Percentiles rank a stretch among this genome's conserved stretches.
Evolutionary conservation across 805 yeast species (phyloP).

Genomic region (Candida maris): DNA sequence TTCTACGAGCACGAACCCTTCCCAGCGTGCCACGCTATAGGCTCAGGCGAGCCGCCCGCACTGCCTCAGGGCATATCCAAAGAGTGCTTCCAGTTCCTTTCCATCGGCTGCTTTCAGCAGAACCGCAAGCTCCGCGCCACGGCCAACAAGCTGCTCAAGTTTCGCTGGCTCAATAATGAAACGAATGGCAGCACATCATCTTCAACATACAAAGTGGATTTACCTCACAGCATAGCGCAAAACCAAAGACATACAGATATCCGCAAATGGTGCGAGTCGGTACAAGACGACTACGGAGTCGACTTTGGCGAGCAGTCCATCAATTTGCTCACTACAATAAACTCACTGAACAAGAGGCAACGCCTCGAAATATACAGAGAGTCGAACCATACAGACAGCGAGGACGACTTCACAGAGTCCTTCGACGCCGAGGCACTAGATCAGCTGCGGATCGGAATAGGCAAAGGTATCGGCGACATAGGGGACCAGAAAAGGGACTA

Average conservation of each 20-base stretch:
- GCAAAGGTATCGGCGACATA: constrained; percentile 1
- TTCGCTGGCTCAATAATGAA: constrained; percentile 52
- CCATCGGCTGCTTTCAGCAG: constrained; percentile 66
- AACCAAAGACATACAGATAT: constrained; percentile 7
- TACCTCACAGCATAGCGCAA: constrained; percentile 2
- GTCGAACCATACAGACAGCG: constrained; percentile 12
- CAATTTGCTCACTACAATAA: constrained; percentile 13
- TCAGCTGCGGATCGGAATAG: constrained; percentile 4
- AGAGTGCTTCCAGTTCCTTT: constrained; percentile 44
- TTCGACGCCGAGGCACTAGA: constrained; percentile 16
- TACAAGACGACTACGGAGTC: constrained; percentile 16
- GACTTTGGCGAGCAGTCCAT: constrained; percentile 19
- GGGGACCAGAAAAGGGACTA: constrained; percentile 11
- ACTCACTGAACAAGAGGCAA: constrained; percentile 15
- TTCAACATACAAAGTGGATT: background rate
- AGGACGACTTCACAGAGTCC: constrained; percentile 17
- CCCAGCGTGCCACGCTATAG: constrained; percentile 82
- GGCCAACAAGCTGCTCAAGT: constrained; percentile 53
- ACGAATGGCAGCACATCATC: background rate
- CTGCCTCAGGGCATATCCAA: constrained; percentile 43
- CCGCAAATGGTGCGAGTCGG: constrained; percentile 15
- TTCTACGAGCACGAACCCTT: constrained; percentile 71
- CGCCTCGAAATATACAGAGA: constrained; percentile 21
- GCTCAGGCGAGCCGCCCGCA: constrained; percentile 67
- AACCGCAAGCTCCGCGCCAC: constrained; percentile 56